Evolutionary conservation across 805 yeast genomes (phyloP), one percentile per base, ranked within the genome.

Genomic region (Lipomyces yamadae): DNA sequence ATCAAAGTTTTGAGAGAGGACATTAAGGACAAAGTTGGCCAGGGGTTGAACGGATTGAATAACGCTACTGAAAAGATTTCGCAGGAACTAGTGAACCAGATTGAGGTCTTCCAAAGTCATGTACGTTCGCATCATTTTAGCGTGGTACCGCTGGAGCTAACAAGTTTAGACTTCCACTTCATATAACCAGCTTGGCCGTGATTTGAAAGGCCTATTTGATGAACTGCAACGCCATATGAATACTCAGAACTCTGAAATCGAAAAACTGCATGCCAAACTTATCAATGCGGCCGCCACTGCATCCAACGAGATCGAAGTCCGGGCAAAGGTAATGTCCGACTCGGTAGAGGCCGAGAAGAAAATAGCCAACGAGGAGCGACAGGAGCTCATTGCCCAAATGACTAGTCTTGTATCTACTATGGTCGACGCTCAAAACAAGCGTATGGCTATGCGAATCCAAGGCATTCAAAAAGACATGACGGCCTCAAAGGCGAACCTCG

Each of bases 131-230:
- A 24, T 30, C 11, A 11, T 29, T 11, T 32, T 35, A 15, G 34
- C 2, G 10, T n/a, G n/a, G 61, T 13, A 24, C 8, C 13, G n/a
- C 34, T 32, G 35, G 7, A 10, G 15, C 11, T 37, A 13, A 37
- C 37, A 6, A 30, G 24, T 37, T 13, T 45, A 66, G 66, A 67
- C 71, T 5, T 63, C 67, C 29, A 66, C 70, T 30, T 58, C 73
- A 29, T 72, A 65, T 61, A 72, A 70, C 32, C 63, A 63, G 37
- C 65, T 72, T 45, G 74, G 74, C 2, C 68, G 70, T 8, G 74
- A 72, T 18, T 62, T 70, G 56, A 72, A 72, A 56, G 53, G 66
- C 3, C 50, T 72, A 30, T 70, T 72, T 65, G 74, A 70, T n/a
- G 70, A 66, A 7, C 35, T 67, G 24, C 71, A 72, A 48, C 60